Conservation (phyloP, 1,284 basidiomycete genomes). For the Rhodotorula sp. region DNA sequence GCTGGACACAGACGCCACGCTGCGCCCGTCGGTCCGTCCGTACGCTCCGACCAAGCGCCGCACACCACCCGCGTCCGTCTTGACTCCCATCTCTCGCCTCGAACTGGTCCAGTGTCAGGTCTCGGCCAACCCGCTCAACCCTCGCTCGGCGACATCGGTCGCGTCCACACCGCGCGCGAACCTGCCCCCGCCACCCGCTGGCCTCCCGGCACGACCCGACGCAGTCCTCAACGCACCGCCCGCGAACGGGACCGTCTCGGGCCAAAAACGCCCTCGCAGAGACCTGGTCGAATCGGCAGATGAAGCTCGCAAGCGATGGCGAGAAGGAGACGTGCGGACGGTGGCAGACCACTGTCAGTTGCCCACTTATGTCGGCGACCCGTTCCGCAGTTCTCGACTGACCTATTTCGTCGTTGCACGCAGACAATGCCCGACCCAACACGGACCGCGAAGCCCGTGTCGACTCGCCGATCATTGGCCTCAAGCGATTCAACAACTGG, state of each 20-base stretch:
- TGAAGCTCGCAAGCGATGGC: slow-evolving; percentile 5
- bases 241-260: not conserved
- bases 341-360: slow-evolving; percentile 38
- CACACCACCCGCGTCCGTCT: slow-evolving; percentile 26
- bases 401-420: not conserved
- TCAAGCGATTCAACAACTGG: slow-evolving; percentile 99
- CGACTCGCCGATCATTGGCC: slow-evolving; percentile 91
- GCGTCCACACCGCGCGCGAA: not conserved
- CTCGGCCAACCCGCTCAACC: slow-evolving; percentile 23
- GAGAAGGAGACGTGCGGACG: slow-evolving; percentile 20
- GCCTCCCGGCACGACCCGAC: slow-evolving; percentile 14
- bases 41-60: slow-evolving; percentile 29
- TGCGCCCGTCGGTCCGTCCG: not conserved
- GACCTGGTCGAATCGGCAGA: not conserved
- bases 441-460: slow-evolving; percentile 78
- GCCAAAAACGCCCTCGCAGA: not conserved
- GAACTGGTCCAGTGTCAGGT: slow-evolving; percentile 33
- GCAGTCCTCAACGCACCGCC: not conserved
- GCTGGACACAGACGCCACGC: slow-evolving; percentile 1
- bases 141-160: not conserved
- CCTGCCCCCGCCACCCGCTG: not conserved
- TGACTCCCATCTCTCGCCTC: slow-evolving; percentile 33
- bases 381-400: not conserved
- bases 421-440: slow-evolving; percentile 82
- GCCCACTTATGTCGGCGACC: too few species aligned